A percentile compares a stretch with the other conserved stretches of the same genome.
phyloP scores from a whole-genome alignment of 148 eudicot species.

The Nepenthes mirabilis region DNA sequence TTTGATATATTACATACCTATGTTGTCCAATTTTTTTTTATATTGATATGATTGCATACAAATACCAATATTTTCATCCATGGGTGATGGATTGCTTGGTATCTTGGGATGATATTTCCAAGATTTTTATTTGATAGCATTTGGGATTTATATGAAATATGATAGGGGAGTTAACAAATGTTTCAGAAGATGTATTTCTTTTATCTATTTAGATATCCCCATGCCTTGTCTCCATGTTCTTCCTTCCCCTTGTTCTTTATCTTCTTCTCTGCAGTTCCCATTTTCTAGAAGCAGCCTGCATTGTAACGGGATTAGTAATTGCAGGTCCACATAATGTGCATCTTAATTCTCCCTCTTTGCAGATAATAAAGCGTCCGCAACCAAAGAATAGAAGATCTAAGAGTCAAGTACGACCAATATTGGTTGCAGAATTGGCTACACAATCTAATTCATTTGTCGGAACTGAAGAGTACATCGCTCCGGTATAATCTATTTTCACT shows the following conservation, averaged over 20 bases:
- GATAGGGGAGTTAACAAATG: too few species aligned
- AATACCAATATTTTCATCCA: too few species aligned
- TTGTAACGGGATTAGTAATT: too few species aligned
- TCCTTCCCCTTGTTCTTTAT: not conserved
- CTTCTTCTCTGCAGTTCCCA: not conserved
- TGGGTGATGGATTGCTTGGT: too few species aligned
- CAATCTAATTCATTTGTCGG: constrained; percentile 98
- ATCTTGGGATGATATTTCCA: not conserved
- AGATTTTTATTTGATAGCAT: not conserved
- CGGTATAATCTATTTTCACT: constrained; percentile 34
- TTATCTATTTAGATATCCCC: not conserved
- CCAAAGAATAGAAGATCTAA: constrained; percentile 56
- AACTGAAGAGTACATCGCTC: constrained; percentile 98
- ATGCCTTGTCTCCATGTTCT: not conserved
- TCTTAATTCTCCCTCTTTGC: constrained; percentile 6
- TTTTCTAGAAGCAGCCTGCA: not conserved
- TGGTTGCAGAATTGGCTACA: constrained; percentile 77
- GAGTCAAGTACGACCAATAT: constrained; percentile 61
- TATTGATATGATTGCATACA: too few species aligned
- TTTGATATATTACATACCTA: too few species aligned
- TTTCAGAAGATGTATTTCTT: not conserved
- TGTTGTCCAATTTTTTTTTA: too few species aligned
- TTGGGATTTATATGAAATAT: not conserved
- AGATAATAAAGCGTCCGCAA: constrained; percentile 68
- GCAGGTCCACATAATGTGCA: not conserved